Evolutionary conservation across 2,329 filamentous ascomycete species (phyloP).

Genomic region (Eutypa lata): DNA sequence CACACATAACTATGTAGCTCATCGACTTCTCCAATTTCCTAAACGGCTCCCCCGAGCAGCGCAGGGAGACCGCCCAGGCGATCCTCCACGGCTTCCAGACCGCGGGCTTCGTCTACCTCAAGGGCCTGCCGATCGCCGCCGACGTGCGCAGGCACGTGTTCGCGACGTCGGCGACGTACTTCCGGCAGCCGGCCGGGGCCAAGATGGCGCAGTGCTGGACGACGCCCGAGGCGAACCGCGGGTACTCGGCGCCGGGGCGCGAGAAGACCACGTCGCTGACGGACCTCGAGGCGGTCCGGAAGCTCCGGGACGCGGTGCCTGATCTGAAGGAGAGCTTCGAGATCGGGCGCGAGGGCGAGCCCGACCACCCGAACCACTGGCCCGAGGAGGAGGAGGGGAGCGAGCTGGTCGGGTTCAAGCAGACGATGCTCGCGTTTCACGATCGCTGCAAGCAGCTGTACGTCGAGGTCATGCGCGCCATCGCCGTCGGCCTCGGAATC

Average conservation of each 20-base stretch:
- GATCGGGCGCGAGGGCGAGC: conserved; percentile 59
- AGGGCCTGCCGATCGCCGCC: conserved; percentile 69
- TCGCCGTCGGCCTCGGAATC: conserved; percentile 77
- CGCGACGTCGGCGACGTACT: conserved; percentile 66
- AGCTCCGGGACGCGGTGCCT: conserved; percentile 54
- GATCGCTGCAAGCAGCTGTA: conserved; percentile 72
- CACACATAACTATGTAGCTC: conserved; percentile 47
- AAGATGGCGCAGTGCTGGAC: conserved; percentile 71
- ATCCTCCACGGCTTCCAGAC: conserved; percentile 79
- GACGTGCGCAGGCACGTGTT: conserved; percentile 62
- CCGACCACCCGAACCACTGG: conserved; percentile 74
- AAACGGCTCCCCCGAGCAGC: conserved; percentile 56
- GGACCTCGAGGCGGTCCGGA: conserved; percentile 54
- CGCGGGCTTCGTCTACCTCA: conserved; percentile 86
- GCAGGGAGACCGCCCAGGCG: conserved; percentile 63
- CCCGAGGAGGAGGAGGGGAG: conserved; percentile 50
- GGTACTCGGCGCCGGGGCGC: conserved; percentile 66
- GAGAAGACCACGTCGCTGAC: conserved; percentile 65
- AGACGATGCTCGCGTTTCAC: conserved; percentile 73
- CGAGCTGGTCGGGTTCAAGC: conserved; percentile 59
- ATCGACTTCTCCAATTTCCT: conserved; percentile 78
- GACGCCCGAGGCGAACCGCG: conserved; percentile 68
- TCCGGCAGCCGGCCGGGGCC: conserved; percentile 56
- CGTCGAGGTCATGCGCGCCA: conserved; percentile 75
- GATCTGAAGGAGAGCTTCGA: conserved; percentile 66